phyloP scores from a whole-genome alignment of 2,329 filamentous ascomycete genomes.

The Fusarium torreyae region DNA sequence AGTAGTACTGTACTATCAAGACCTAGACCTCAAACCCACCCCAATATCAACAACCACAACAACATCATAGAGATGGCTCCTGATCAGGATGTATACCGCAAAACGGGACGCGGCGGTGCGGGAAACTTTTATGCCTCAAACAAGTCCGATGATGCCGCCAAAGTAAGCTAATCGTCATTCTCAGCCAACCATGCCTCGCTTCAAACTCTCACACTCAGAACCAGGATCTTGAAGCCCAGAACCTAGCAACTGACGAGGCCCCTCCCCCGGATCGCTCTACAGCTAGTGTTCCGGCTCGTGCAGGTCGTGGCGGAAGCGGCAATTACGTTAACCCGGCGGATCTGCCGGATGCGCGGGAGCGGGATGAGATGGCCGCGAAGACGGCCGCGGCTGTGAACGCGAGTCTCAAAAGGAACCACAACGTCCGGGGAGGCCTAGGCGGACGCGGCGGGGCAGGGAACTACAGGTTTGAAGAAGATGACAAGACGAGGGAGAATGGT shows the following conservation, averaged over 20 bases:
- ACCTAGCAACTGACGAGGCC: constrained; percentile 43
- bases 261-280: constrained; percentile 47
- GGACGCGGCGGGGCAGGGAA: constrained; percentile 74
- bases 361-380: constrained; percentile 54
- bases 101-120: constrained; percentile 73
- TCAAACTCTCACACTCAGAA: not conserved
- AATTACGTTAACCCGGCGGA: constrained; percentile 66
- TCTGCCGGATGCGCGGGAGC: constrained; percentile 53
- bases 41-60: constrained; percentile 1
- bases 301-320: constrained; percentile 74
- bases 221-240: constrained; percentile 60
- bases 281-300: constrained; percentile 57
- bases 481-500: constrained; percentile 42
- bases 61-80: constrained; percentile 39
- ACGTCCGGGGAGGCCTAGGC: constrained; percentile 39
- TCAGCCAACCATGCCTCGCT: not conserved
- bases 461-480: constrained; percentile 57
- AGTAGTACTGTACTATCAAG: not conserved
- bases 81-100: constrained; percentile 63
- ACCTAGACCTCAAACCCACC: constrained; percentile 2
- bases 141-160: constrained; percentile 63
- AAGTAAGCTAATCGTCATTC: constrained; percentile 38
- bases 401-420: constrained; percentile 49
- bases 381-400: constrained; percentile 55
- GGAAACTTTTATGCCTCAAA: constrained; percentile 73